Conservation (phyloP, 352 stramenopile genomes). For the Pythium rishiriense region DNA sequence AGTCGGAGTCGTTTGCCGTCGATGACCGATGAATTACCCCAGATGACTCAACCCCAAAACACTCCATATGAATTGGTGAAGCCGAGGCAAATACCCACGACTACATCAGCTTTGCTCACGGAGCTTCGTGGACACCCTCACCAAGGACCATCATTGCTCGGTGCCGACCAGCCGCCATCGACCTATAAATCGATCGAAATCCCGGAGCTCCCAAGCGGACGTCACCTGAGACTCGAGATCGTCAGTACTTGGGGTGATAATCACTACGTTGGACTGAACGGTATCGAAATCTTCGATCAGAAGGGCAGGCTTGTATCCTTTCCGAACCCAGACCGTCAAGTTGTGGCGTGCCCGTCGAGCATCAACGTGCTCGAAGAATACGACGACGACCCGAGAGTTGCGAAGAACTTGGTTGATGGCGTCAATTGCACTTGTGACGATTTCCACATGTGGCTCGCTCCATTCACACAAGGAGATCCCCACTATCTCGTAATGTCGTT, state of each 20-base stretch:
- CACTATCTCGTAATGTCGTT: slow-evolving; percentile 70
- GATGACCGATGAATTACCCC: slow-evolving; percentile 14
- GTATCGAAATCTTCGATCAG: slow-evolving; percentile 87
- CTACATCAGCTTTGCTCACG: slow-evolving; percentile 21
- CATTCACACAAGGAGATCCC: slow-evolving; percentile 53
- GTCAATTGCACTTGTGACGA: slow-evolving; percentile 90
- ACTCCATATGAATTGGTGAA: background rate
- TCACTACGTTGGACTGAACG: slow-evolving; percentile 90
- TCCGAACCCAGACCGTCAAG: slow-evolving; percentile 43
- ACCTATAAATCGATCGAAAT: slow-evolving; percentile 30
- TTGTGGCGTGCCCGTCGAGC: slow-evolving; percentile 66
- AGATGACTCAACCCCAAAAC: background rate
- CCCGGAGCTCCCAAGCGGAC: slow-evolving; percentile 63
- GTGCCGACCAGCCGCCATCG: background rate
- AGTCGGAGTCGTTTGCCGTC: slow-evolving; percentile 54
- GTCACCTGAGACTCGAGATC: slow-evolving; percentile 72
- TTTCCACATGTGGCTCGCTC: slow-evolving; percentile 90
- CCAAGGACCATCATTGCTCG: background rate
- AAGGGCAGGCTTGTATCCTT: slow-evolving; percentile 57
- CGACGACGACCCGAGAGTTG: slow-evolving; percentile 65
- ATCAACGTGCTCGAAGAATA: slow-evolving; percentile 92
- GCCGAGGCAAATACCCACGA: slow-evolving; percentile 11
- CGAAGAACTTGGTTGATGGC: slow-evolving; percentile 80
- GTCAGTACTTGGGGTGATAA: slow-evolving; percentile 88
- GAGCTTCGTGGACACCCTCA: slow-evolving; percentile 19